Percentiles rank a stretch among this genome's conserved stretches.
Conservation (phyloP, 2,329 filamentous ascomycete genomes). For the Epichloe festucae region DNA sequence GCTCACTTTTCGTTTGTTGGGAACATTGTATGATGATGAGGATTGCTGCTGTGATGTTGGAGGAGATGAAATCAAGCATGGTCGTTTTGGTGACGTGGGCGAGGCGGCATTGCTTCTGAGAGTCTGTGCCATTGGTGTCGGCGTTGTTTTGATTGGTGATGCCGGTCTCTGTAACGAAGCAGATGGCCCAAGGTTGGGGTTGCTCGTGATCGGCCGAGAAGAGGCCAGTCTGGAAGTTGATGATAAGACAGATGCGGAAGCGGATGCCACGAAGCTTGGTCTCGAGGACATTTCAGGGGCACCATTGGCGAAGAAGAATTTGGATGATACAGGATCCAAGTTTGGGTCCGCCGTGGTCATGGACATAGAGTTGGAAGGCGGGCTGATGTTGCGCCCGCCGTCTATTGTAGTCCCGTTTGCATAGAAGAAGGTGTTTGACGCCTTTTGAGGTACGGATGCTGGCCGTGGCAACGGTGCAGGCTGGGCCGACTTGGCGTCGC, state of each 20-base stretch:
- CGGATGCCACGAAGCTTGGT: slow-evolving; percentile 21
- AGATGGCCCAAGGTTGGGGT: slow-evolving; percentile 11
- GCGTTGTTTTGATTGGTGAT: slow-evolving; percentile 36
- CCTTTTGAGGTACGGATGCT: slow-evolving; percentile 30
- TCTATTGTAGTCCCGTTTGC: slow-evolving; percentile 36
- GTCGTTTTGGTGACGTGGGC: slow-evolving; percentile 16
- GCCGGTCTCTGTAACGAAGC: slow-evolving; percentile 27
- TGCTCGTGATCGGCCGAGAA: slow-evolving; percentile 25
- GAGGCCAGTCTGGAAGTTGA: slow-evolving; percentile 29
- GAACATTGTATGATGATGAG: slow-evolving; percentile 10
- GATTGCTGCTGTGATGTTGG: slow-evolving; percentile 22
- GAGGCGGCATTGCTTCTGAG: slow-evolving; percentile 10
- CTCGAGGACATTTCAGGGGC: slow-evolving; percentile 33
- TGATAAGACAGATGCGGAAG: slow-evolving; percentile 33
- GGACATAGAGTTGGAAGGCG: slow-evolving; percentile 16
- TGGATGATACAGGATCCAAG: slow-evolving; percentile 34
- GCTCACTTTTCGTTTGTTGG: slow-evolving; percentile 30
- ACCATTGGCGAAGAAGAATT: slow-evolving; percentile 68
- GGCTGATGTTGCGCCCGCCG: slow-evolving; percentile 21
- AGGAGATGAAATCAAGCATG: slow-evolving; percentile 20
- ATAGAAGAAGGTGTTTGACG: slow-evolving; percentile 39
- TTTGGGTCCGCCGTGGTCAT: slow-evolving; percentile 22
- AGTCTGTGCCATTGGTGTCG: slow-evolving; percentile 10
- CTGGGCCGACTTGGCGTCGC: slow-evolving; percentile 48
- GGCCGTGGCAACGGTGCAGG: slow-evolving; percentile 24